Evolutionary conservation across 805 yeast genomes (phyloP), one percentile per base, ranked within the genome.

Genomic region (Blastobotrys robertii): DNA sequence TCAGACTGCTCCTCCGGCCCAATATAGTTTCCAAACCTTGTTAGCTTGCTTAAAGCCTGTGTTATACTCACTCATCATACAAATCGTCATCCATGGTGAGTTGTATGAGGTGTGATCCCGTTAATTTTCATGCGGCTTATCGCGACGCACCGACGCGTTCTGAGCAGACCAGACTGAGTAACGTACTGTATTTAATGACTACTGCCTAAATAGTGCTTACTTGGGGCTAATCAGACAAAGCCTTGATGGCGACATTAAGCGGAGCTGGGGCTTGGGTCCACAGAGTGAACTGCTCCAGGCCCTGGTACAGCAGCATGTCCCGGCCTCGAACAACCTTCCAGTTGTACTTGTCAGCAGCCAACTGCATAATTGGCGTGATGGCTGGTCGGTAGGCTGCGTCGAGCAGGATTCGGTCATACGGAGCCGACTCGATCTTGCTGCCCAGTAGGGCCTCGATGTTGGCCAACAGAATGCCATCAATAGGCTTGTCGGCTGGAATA

Each of bases 331-430:
- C 73, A n/a, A 80, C 81, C n/a, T 68, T 70, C 95, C 95, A 86
- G 6, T 73, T 72, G 35, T 62, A 72, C 52, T 73, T 68, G 28
- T 72, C 74, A 25, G 59, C 58, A 2, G 97, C 95, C 16, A 83
- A 58, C 53, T 68, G 68, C 96, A 92, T 88, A 34, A 90, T 68
- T 14, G 94, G 92, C 0, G 98, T 90, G 12, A 79, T 71, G 22
- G 76, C 66, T 12, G 97, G 97, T 61, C 86, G 88, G 69, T 92
- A 92, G 15, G 97, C 94, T 39, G 97, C 97, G 51, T 92, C 99
- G 41, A 92, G 66, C 22, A 90, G 67, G 9, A 74, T 69, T 11
- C 82, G 79, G 2, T 59, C 57, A 43, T 72, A 70, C 0, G 66
- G 70, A n/a, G 59, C 55, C 14, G 53, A 48, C 14, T 53, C 55